Percentiles rank a stretch among this genome's conserved stretches.
These are phyloP conservation scores for Endoconidiophora laricicola DNA, from an alignment of 2,329 filamentous ascomycete species.

Conservation along the genomic window DNA sequence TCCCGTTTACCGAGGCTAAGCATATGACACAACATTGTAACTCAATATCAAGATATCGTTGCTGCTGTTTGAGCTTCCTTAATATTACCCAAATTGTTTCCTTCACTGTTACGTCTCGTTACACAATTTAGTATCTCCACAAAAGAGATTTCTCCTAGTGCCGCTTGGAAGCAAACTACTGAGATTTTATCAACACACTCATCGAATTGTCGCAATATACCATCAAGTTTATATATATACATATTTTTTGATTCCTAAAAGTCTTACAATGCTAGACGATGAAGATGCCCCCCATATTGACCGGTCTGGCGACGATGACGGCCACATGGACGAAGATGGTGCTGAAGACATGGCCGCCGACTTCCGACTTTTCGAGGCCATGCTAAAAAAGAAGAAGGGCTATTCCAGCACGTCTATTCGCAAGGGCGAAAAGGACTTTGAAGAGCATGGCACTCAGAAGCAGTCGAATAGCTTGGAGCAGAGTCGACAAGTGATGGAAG, in stretches of 20 bases:
- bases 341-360: slow-evolving; percentile 72
- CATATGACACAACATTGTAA: no score
- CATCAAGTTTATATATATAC: background rate
- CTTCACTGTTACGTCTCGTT: background rate
- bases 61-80: no score
- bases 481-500: slow-evolving; percentile 76
- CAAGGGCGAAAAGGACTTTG: slow-evolving; percentile 93
- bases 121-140: background rate
- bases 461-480: slow-evolving; percentile 65
- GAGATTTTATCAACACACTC: background rate
- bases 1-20: no score
- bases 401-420: slow-evolving; percentile 53
- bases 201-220: background rate
- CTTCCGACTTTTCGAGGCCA: slow-evolving; percentile 53
- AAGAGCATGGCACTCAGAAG: slow-evolving; percentile 71
- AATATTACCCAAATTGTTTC: no score
- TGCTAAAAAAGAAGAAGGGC: slow-evolving; percentile 35
- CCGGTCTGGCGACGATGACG: slow-evolving; percentile 14
- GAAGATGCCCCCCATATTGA: slow-evolving; percentile 23
- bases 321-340: slow-evolving; percentile 34
- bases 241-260: background rate
- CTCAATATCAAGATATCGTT: no score
- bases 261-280: slow-evolving; percentile 22
- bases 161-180: background rate
- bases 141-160: background rate